phyloP scores from a whole-genome alignment of 75 land plant genomes.

The Pinus tabuliformis region DNA sequence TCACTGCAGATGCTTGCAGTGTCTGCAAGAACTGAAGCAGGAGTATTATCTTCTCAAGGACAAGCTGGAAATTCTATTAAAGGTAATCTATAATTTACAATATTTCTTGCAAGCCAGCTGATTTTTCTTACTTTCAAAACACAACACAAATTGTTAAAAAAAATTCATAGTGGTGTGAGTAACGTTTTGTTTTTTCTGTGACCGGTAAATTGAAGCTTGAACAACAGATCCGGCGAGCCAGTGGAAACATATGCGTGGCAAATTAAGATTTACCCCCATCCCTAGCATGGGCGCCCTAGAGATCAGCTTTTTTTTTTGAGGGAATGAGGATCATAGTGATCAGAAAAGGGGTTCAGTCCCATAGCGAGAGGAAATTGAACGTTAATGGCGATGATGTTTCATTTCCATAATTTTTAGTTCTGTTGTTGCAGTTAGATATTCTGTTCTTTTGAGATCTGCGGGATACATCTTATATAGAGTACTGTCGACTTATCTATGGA shows the following conservation, averaged over 20 bases:
- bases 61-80: constrained; percentile 42
- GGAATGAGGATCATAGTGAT: too few species aligned
- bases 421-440: too few species aligned
- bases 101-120: neutral
- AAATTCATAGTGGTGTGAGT: too few species aligned
- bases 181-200: too few species aligned
- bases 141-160: neutral
- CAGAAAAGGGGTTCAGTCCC: too few species aligned
- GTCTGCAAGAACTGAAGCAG: constrained; percentile 60
- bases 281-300: neutral
- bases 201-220: neutral
- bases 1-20: constrained; percentile 48
- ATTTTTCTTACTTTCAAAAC: neutral
- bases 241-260: neutral
- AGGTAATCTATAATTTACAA: neutral
- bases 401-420: too few species aligned
- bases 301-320: too few species aligned
- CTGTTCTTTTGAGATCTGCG: too few species aligned
- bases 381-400: too few species aligned
- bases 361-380: too few species aligned
- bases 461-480: too few species aligned
- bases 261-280: neutral
- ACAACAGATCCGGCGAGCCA: neutral
- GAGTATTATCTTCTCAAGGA: constrained; percentile 60
- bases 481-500: too few species aligned